Evolutionary conservation across 441 rosid genomes (phyloP).

Genomic region (Bocquillonia castaneifolia): DNA sequence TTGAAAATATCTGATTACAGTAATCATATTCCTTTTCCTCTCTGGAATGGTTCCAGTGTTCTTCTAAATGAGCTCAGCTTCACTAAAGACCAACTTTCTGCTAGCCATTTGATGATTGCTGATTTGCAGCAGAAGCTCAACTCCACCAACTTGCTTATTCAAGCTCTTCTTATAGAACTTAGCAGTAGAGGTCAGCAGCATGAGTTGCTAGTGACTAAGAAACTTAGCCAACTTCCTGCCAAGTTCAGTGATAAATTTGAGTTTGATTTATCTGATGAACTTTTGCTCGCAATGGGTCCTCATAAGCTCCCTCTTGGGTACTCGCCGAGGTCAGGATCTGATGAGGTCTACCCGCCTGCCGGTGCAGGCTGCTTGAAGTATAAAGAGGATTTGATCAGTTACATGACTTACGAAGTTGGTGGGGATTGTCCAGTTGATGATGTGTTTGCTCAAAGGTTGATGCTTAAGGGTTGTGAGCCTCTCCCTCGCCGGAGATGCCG

Average conservation of each 20-base stretch:
- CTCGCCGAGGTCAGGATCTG: slow-evolving; percentile 35
- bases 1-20: slow-evolving; percentile 1
- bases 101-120: slow-evolving; percentile 24
- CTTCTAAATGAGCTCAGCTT: slow-evolving; percentile 28
- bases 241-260: not conserved
- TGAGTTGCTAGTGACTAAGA: too few species aligned
- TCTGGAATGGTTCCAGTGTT: slow-evolving; percentile 10
- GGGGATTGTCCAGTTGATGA: slow-evolving; percentile 48
- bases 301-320: slow-evolving; percentile 44
- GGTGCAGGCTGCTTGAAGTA: slow-evolving; percentile 42
- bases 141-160: slow-evolving; percentile 35
- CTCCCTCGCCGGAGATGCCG: slow-evolving; percentile 48
- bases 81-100: slow-evolving; percentile 32
- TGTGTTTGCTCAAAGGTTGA: slow-evolving; percentile 40
- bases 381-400: slow-evolving; percentile 40
- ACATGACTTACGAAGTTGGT: slow-evolving; percentile 39
- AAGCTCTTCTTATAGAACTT: slow-evolving; percentile 32
- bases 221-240: not conserved
- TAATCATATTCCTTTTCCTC: too few species aligned
- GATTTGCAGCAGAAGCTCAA: slow-evolving; percentile 37
- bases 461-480: slow-evolving; percentile 50
- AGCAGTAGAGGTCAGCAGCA: not conserved
- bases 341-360: slow-evolving; percentile 32
- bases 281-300: slow-evolving; percentile 34
- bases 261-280: slow-evolving; percentile 24